Conservation (phyloP, 139 green algal species). For the Astrephomene gubernaculifera region DNA sequence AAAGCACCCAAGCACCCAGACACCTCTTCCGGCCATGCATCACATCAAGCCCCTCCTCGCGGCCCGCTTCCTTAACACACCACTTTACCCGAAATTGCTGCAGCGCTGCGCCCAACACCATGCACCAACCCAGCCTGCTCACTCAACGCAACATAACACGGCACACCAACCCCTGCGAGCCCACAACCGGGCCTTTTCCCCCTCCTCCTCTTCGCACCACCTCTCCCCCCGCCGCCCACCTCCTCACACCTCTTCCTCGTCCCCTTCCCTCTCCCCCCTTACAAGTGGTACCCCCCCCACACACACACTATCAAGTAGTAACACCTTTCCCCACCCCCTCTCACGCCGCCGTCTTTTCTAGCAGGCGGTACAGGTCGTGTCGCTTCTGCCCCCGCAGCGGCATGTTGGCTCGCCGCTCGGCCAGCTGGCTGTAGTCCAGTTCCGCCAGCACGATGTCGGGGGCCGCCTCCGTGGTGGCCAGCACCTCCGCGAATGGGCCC, state of each 20-base stretch:
- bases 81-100: no score
- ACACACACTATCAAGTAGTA: neutral
- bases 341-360: slow-evolving; percentile 67
- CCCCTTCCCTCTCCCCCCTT: neutral
- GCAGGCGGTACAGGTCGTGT: slow-evolving; percentile 84
- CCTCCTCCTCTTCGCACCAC: no score
- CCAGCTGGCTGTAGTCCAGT: slow-evolving; percentile 78
- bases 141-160: neutral
- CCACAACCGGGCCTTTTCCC: neutral
- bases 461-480: slow-evolving; percentile 75
- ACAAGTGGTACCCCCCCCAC: neutral
- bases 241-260: neutral
- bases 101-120: no score
- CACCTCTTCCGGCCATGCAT: no score
- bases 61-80: no score
- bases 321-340: neutral
- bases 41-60: no score
- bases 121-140: no score
- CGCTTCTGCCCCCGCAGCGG: slow-evolving; percentile 85
- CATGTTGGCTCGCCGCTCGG: slow-evolving; percentile 70
- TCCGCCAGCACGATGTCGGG: slow-evolving; percentile 60
- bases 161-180: neutral
- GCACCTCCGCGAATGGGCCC: slow-evolving; percentile 82
- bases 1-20: no score
- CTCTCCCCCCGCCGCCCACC: no score